Conservation (phyloP, 768 basidiomycete species). For the Mycena latifolia region DNA sequence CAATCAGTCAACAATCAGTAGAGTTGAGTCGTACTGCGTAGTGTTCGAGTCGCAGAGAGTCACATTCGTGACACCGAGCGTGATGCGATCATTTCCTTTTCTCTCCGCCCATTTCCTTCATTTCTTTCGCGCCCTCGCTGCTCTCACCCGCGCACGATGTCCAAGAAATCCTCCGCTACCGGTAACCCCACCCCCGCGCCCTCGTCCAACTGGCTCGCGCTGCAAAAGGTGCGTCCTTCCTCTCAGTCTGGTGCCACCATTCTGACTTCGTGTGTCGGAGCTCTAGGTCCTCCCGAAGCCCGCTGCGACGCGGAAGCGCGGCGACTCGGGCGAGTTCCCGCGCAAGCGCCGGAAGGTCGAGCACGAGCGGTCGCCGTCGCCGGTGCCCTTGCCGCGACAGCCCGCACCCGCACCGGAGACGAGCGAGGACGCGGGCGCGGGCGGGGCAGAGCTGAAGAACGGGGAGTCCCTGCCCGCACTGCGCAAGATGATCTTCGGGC, state of each 20-base stretch:
- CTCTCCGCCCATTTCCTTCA: too few species aligned
- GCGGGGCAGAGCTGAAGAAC: conserved; percentile 49
- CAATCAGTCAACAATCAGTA: too few species aligned
- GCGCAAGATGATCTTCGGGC: conserved; percentile 67
- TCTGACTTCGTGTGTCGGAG: background rate
- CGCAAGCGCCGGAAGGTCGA: conserved; percentile 48
- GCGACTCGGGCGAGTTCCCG: conserved; percentile 29
- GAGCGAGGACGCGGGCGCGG: background rate
- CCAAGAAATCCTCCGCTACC: background rate
- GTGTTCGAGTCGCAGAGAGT: too few species aligned
- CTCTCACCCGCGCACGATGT: background rate
- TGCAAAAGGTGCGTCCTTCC: conserved; percentile 59
- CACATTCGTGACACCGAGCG: too few species aligned
- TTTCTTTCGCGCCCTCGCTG: too few species aligned
- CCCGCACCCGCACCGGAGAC: background rate
- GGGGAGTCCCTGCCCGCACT: conserved; percentile 62
- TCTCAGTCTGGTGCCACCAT: conserved; percentile 3
- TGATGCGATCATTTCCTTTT: too few species aligned
- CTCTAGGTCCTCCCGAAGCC: conserved; percentile 19
- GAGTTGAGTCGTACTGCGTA: too few species aligned
- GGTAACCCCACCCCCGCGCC: too few species aligned
- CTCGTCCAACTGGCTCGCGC: conserved; percentile 73
- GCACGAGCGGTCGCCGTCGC: conserved; percentile 31
- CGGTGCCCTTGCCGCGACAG: background rate
- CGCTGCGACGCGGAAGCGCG: conserved; percentile 19